Percentiles rank a stretch among this genome's conserved stretches.
phyloP scores from a whole-genome alignment of 768 basidiomycete species.

The Crassisporium funariophilum region DNA sequence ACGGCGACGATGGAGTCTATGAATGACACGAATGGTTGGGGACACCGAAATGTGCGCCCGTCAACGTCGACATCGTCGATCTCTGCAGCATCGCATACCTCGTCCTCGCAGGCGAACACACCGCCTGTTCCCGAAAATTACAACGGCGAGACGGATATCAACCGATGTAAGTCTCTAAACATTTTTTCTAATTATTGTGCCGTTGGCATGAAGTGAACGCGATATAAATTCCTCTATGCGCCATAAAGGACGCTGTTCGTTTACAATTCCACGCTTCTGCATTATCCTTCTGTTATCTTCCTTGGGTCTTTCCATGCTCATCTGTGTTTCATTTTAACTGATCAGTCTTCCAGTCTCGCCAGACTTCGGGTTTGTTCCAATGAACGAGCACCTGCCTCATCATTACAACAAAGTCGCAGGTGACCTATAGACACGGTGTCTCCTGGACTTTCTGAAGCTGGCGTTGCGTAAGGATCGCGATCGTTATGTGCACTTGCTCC shows the following conservation, averaged over 20 bases:
- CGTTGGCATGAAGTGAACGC: too few species aligned
- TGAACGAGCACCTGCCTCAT: conserved; percentile 75
- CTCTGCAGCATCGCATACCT: conserved; percentile 74
- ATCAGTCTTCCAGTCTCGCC: conserved; percentile 70
- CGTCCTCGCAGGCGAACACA: conserved; percentile 81
- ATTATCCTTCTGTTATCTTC: neutral
- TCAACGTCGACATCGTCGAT: conserved; percentile 79
- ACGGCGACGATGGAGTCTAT: conserved; percentile 46
- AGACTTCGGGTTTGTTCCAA: conserved; percentile 82
- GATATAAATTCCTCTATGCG: too few species aligned
- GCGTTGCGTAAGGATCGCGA: too few species aligned
- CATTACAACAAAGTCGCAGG: conserved; percentile 61
- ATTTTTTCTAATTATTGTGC: conserved; percentile 12
- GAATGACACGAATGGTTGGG: conserved; percentile 49
- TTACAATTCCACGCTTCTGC: neutral
- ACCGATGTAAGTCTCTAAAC: conserved; percentile 67
- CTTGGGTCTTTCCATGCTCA: conserved; percentile 13
- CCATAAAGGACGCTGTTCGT: neutral
- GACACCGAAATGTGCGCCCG: conserved; percentile 60
- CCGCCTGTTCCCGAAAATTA: conserved; percentile 73
- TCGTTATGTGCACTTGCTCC: neutral
- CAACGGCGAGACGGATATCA: conserved; percentile 72
- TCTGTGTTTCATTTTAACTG: conserved; percentile 38
- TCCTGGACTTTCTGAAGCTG: too few species aligned
- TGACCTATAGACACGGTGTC: conserved; percentile 54